Percentiles rank a stretch among this genome's conserved stretches.
Conservation (phyloP, 441 rosid species). For the Rhodomyrtus psidioides region DNA sequence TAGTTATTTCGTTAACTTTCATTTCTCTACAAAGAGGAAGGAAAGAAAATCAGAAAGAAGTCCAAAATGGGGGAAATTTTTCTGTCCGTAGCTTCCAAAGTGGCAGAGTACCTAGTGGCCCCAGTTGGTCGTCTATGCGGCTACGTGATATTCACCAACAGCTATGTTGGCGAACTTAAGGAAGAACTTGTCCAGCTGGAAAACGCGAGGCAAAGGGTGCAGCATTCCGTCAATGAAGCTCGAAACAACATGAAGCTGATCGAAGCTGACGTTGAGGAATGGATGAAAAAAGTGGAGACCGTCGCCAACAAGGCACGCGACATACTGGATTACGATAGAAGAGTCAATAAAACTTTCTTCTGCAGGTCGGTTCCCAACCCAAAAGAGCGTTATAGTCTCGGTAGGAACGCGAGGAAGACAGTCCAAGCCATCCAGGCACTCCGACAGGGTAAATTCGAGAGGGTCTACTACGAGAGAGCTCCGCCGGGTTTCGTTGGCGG, state of each 20-base stretch:
- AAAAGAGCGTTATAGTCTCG: accelerated
- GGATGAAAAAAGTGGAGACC: accelerated
- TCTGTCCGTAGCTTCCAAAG: neutral
- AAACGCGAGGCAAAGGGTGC: accelerated
- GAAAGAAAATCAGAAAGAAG: neutral
- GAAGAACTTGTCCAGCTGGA: accelerated
- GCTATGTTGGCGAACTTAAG: accelerated
- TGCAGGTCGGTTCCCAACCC: neutral
- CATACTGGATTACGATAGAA: accelerated
- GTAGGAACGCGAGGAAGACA: accelerated
- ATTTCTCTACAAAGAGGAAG: neutral
- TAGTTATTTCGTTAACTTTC: neutral
- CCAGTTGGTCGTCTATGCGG: accelerated
- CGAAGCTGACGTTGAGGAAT: accelerated
- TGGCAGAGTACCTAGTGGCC: neutral
- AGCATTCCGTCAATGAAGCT: neutral
- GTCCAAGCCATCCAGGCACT: accelerated
- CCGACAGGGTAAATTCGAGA: accelerated
- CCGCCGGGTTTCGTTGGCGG: accelerated
- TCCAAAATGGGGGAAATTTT: neutral
- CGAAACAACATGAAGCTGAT: accelerated
- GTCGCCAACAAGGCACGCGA: accelerated
- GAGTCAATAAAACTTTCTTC: neutral
- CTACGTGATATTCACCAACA: accelerated
- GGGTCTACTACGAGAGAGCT: accelerated